These are phyloP conservation scores for Steccherinum ochraceum DNA, from an alignment of 768 basidiomycete species.

Conservation along the genomic window DNA sequence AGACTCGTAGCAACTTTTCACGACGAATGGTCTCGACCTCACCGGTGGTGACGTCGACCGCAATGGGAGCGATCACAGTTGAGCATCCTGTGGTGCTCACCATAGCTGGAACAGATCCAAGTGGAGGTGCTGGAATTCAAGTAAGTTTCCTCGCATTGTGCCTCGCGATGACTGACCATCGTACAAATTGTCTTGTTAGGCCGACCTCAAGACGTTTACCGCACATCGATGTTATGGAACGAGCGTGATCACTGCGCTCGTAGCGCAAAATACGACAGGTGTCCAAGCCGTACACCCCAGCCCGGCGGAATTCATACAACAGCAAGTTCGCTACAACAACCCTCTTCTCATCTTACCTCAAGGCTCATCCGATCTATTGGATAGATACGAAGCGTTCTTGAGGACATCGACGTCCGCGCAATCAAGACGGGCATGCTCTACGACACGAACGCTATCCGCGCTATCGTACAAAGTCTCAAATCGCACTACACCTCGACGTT, in stretches of 20 bases:
- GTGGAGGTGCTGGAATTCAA: constrained; percentile 89
- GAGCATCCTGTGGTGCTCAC: constrained; percentile 17
- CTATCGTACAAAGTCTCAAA: constrained; percentile 47
- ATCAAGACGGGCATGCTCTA: constrained; percentile 93
- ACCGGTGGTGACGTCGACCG: too few relatives aligned
- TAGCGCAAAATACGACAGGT: constrained; percentile 84
- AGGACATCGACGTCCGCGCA: constrained; percentile 62
- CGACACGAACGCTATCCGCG: constrained; percentile 44
- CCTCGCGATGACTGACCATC: background rate
- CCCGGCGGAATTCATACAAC: constrained; percentile 62
- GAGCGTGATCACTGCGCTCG: constrained; percentile 78
- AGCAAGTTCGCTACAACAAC: constrained; percentile 53
- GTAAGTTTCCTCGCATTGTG: constrained; percentile 28
- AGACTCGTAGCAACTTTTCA: too few relatives aligned
- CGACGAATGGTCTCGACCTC: too few relatives aligned
- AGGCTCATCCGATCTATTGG: constrained; percentile 1
- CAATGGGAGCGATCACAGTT: too few relatives aligned
- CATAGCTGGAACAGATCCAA: constrained; percentile 77
- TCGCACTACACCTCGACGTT: constrained; percentile 27
- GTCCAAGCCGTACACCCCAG: constrained; percentile 69
- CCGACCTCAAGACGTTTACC: constrained; percentile 82
- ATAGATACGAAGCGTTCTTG: constrained; percentile 64
- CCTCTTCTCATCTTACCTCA: background rate
- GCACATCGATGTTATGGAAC: constrained; percentile 75
- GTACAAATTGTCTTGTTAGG: constrained; percentile 34